A percentile compares a stretch with the other conserved stretches of the same genome.
Evolutionary conservation across 805 yeast genomes (phyloP).

Genomic region (Cyberlindnera misumaiensis): DNA sequence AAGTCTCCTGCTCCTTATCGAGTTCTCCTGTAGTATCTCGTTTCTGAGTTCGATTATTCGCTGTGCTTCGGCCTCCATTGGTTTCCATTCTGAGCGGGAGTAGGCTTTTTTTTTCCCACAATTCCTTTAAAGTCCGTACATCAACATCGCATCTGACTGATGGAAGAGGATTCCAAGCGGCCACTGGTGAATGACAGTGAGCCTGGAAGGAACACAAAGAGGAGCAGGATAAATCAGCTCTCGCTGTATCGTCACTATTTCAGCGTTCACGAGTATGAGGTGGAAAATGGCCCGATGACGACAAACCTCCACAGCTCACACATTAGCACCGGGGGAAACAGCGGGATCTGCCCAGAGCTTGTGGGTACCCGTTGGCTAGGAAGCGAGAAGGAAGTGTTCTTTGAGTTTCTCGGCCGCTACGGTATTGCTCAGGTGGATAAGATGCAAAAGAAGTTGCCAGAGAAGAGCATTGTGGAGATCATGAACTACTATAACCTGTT

Average conservation of each 20-base stretch:
- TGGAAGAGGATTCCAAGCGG: no score
- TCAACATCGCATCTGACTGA: no score
- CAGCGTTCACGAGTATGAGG: no score
- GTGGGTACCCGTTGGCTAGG: conserved; percentile 9
- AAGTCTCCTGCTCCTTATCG: conserved; percentile 5
- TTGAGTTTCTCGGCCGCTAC: conserved; percentile 39
- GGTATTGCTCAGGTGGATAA: conserved; percentile 41
- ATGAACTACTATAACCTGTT: conserved; percentile 37
- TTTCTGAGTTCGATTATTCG: conserved; percentile 16
- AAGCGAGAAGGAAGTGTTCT: conserved; percentile 46
- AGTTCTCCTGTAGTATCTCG: conserved; percentile 3
- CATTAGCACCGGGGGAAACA: neutral
- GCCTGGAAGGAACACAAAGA: no score
- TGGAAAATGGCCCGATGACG: neutral
- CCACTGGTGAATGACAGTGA: no score
- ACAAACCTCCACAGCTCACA: neutral
- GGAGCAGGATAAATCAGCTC: no score
- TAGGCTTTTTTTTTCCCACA: no score
- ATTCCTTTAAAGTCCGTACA: no score
- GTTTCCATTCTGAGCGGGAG: neutral
- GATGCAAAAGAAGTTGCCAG: conserved; percentile 32
- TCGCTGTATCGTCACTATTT: no score
- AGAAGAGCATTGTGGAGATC: conserved; percentile 40
- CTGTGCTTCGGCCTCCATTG: conserved; percentile 7
- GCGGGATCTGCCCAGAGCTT: neutral